Conservation (phyloP, 2,329 filamentous ascomycete genomes). For the Leptographium flavum region DNA sequence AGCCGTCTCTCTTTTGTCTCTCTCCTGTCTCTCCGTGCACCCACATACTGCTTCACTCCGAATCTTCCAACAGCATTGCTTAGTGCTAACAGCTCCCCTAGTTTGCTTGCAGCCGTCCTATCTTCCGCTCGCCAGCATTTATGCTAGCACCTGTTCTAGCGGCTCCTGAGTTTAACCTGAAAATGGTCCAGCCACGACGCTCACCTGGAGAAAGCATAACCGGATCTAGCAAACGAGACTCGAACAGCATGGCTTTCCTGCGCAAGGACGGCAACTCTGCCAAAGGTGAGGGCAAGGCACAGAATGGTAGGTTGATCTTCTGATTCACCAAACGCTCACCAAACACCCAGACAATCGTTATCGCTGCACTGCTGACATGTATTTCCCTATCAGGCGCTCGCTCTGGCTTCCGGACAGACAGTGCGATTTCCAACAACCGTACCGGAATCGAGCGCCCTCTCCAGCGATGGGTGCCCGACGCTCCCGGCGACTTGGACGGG, state of each 20-base stretch:
- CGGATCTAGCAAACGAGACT: constrained; percentile 17
- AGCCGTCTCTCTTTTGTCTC: too few species aligned
- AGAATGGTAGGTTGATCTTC: constrained; percentile 22
- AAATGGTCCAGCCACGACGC: constrained; percentile 21
- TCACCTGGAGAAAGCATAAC: constrained; percentile 16
- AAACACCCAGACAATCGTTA: too few species aligned
- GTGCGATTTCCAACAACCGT: constrained; percentile 68
- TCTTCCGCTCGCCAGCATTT: constrained; percentile 11
- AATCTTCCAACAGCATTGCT: background rate
- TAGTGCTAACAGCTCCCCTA: background rate
- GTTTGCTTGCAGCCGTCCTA: background rate
- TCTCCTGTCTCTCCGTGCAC: too few species aligned
- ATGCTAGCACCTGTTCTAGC: constrained; percentile 14
- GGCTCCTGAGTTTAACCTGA: constrained; percentile 15
- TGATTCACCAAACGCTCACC: constrained; percentile 1
- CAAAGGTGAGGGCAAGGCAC: constrained; percentile 22
- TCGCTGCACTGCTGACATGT: too few species aligned
- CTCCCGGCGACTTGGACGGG: constrained; percentile 48
- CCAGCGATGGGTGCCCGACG: constrained; percentile 67
- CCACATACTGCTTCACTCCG: too few species aligned
- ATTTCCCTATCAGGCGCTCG: constrained; percentile 39
- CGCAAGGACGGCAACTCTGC: constrained; percentile 17
- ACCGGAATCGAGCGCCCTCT: constrained; percentile 58
- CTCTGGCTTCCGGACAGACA: constrained; percentile 68
- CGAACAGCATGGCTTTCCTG: constrained; percentile 19